These are phyloP conservation scores for Solanum sitiens DNA, from an alignment of 257 asterid species.

Conservation along the genomic window DNA sequence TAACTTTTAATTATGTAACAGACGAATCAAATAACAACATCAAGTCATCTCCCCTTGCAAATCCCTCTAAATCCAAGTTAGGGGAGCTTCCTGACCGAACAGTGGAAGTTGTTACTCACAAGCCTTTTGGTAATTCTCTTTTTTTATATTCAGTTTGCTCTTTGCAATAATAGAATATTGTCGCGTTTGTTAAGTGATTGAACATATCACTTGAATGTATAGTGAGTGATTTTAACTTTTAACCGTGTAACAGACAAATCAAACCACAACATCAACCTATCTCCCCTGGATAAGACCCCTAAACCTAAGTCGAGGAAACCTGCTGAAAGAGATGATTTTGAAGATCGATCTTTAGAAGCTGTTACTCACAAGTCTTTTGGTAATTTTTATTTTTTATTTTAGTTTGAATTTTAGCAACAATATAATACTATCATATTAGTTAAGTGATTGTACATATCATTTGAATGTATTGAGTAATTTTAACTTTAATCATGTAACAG, in stretches of 20 bases:
- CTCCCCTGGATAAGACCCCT: background rate
- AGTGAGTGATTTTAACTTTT: background rate
- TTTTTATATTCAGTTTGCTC: too few relatives aligned
- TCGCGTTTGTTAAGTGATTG: background rate
- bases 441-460: background rate
- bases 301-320: background rate
- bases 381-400: too few relatives aligned
- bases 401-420: background rate
- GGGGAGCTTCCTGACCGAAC: too few relatives aligned
- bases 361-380: background rate
- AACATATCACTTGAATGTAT: background rate
- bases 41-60: background rate
- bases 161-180: background rate
- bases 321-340: background rate
- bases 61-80: too few relatives aligned
- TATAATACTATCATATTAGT: background rate
- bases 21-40: background rate
- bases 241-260: background rate
- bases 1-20: background rate
- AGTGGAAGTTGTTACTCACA: background rate
- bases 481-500: background rate
- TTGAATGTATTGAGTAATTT: too few relatives aligned
- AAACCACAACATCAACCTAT: background rate
- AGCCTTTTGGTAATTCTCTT: background rate
- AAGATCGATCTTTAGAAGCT: background rate